Evolutionary conservation across 2,329 filamentous ascomycete species (phyloP), one percentile per base, ranked within the genome.

Genomic region (Aspergillus neotritici): DNA sequence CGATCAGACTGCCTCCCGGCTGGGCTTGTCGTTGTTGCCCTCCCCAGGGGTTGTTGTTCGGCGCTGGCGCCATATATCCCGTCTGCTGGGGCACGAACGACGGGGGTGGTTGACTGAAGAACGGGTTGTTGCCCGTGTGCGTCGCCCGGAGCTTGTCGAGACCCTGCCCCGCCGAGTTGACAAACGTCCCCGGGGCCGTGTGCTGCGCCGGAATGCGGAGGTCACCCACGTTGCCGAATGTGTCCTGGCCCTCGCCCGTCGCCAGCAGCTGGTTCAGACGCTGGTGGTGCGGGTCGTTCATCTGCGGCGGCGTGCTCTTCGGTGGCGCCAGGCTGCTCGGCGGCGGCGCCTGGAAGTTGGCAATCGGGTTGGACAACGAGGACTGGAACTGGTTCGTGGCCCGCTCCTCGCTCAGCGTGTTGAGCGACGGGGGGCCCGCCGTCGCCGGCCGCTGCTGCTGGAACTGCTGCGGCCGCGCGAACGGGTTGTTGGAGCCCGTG

Each of bases 401-500:
- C 71, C 90, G 87, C 62, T 95, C 88, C 67, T 96, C 90, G 21
- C 84, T 83, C 12, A 96, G 74, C 3, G 83, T 81, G 55, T 81
- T 80, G 39, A 97, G 77, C 2, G 83, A 82, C 10, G 87, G 83
- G 47, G 86, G 80, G 6, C 79, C 74, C 21, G 76, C 74, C 14
- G 72, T 64, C 34, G 76, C 76, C 48, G 56, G 64, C 35, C 46
- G 50, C 35, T 72, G 54, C 40, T 76, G 62, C 71, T 82, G 61
- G 71, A 80, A 60, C 74, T 83, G 70, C 53, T 78, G 70, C 45
- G 77, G 73, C 46, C 79, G 75, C 17, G 93, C 91, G 61, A 98
- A 98, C 2, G 93, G 93, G 63, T 98, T 98, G 74, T 98, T 98
- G 12, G 93, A 97, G 37, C 93, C 93, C 3, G 93, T 98, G 3